A percentile compares a stretch with the other conserved stretches of the same genome.
These are phyloP conservation scores for Curvularia eragrostidis DNA, from an alignment of 2,329 filamentous ascomycete species.

Conservation along the genomic window DNA sequence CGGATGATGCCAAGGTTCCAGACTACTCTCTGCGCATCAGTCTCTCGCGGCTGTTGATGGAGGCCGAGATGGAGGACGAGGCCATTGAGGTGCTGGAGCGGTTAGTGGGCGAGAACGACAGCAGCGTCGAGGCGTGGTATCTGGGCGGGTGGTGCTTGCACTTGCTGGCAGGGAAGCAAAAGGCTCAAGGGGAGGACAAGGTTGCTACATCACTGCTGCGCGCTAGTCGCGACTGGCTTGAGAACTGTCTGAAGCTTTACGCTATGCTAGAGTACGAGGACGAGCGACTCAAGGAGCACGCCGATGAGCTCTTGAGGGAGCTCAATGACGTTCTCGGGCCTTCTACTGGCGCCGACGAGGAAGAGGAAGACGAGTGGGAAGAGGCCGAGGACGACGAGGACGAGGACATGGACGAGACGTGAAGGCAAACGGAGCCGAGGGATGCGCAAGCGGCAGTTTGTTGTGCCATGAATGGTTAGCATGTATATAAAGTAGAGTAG, in stretches of 20 bases:
- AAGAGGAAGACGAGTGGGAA: conserved; percentile 53
- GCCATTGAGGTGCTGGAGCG: conserved; percentile 85
- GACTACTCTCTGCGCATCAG: conserved; percentile 87
- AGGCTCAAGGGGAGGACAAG: conserved; percentile 61
- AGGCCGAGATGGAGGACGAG: conserved; percentile 83
- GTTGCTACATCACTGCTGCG: conserved; percentile 65
- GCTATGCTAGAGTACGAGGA: conserved; percentile 83
- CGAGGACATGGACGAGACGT: conserved; percentile 47
- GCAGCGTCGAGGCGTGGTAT: conserved; percentile 96
- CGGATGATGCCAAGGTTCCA: conserved; percentile 75
- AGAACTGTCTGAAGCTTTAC: conserved; percentile 81
- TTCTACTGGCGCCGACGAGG: conserved; percentile 51
- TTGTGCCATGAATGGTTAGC: not conserved
- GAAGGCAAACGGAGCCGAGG: conserved; percentile 11
- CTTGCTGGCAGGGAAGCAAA: conserved; percentile 74
- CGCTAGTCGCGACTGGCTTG: conserved; percentile 82
- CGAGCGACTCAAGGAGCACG: conserved; percentile 76
- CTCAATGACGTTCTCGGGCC: conserved; percentile 55
- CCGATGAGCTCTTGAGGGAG: conserved; percentile 69
- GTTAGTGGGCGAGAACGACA: conserved; percentile 85
- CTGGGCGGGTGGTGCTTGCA: conserved; percentile 93
- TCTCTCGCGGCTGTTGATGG: conserved; percentile 84
- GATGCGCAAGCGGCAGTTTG: not conserved
- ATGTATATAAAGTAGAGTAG: no score
- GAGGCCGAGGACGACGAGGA: conserved; percentile 50